Evolutionary conservation across 2,329 filamentous ascomycete species (phyloP), one percentile per base, ranked within the genome.

Genomic region (Cladosporium sp.): DNA sequence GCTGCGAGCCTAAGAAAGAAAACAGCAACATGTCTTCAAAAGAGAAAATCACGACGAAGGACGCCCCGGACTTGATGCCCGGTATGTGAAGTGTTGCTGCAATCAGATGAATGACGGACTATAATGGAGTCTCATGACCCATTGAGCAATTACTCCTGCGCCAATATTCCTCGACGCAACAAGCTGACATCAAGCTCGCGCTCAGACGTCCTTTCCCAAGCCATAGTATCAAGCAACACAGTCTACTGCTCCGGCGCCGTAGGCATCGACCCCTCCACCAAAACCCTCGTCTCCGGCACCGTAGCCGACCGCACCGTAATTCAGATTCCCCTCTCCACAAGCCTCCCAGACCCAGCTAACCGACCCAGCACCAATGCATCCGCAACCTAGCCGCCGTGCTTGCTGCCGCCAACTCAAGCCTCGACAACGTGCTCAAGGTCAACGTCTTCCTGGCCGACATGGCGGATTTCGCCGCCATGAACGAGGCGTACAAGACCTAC

Each of bases 161-260:
- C 4, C 4, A 28, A 28, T 4, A 1, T 3, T 1, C 4, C 22
- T 28, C 22, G 22, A 28, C 22, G 22, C 22, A 7, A 28, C 7
- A 7, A 28, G 22, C 22, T 28, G 22, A 28, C 22, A 28, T 28
- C 22, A 28, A 28, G 22, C 22, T 5, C 22, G 3, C 4, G 22
- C 14, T 16, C 18, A 42, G 43, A 52, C 22, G 38, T 53, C 31
- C 44, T 53, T 28, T 46, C 43, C 54, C 67, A 69, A 61, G 67
- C 67, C 45, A 64, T 69, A 50, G 55, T 68, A 34, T 65, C 66
- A 66, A 81, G 83, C 62, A 83, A 82, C 61, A 79, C 84, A 66
- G 80, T 88, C n/a, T 87, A 85, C 72, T 86, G 83, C 72, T 85
- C 82, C 1, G 85, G 84, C 19, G 76, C 75, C 56, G 74, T 87